Percentiles rank a stretch among this genome's conserved stretches.
These are phyloP conservation scores for Phytophthora hybrid DNA, from an alignment of 352 stramenopile species.

Conservation along the genomic window DNA sequence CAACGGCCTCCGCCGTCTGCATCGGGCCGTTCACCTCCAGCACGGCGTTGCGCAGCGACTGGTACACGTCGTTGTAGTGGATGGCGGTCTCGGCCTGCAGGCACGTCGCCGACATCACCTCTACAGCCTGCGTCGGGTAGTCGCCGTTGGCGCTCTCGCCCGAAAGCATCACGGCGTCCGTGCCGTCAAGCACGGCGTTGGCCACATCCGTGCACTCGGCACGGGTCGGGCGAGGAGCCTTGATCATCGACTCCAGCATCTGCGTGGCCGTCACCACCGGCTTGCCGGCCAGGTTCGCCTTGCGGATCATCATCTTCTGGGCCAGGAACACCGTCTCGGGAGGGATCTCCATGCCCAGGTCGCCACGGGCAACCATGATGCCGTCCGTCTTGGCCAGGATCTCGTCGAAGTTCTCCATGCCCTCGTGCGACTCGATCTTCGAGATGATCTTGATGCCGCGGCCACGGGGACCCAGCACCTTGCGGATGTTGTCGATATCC, in stretches of 20 bases:
- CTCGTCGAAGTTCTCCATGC: conserved; percentile 94
- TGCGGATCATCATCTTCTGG: conserved; percentile 98
- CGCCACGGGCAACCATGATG: conserved; percentile 98
- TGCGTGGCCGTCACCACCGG: conserved; percentile 73
- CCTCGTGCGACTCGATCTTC: conserved; percentile 98
- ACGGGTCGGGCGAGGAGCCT: conserved; percentile 96
- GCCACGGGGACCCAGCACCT: conserved; percentile 77
- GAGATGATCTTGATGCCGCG: conserved; percentile 95
- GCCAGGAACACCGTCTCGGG: conserved; percentile 97
- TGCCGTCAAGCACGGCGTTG: conserved; percentile 97
- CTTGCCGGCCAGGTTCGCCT: conserved; percentile 95
- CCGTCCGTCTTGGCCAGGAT: conserved; percentile 97
- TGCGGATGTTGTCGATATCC: conserved; percentile 96
- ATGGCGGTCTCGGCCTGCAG: conserved; percentile 87
- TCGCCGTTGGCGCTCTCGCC: conserved; percentile 98
- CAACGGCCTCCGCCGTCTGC: conserved; percentile 92
- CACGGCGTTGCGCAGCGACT: conserved; percentile 69
- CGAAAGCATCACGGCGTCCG: conserved; percentile 97
- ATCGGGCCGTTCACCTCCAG: conserved; percentile 62
- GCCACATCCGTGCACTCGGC: conserved; percentile 98
- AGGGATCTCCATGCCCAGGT: conserved; percentile 98
- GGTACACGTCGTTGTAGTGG: conserved; percentile 88
- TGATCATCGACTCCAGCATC: conserved; percentile 99
- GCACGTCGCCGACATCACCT: conserved; percentile 94
- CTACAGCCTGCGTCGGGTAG: conserved; percentile 93